A percentile compares a stretch with the other conserved stretches of the same genome.
phyloP scores from a whole-genome alignment of 257 asterid species.

The Ehretia macrophylla region DNA sequence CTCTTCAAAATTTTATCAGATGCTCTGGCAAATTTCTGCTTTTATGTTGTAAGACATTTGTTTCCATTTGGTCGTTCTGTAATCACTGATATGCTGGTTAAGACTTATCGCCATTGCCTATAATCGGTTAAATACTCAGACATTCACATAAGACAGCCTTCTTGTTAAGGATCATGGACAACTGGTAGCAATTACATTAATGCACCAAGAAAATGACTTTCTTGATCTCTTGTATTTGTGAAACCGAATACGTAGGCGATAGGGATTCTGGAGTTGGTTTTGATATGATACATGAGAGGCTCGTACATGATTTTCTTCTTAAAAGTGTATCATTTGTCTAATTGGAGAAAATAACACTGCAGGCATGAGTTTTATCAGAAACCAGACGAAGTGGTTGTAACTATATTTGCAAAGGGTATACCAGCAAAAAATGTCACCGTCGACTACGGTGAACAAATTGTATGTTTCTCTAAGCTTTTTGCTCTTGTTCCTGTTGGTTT shows the following conservation, averaged over 20 bases:
- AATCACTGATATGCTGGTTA: too few relatives aligned
- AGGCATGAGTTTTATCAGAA: slow-evolving; percentile 95
- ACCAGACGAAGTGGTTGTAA: slow-evolving; percentile 92
- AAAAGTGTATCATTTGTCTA: background rate
- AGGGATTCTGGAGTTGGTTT: background rate
- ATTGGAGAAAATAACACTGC: slow-evolving; percentile 9
- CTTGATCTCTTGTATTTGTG: too few relatives aligned
- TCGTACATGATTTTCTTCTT: background rate
- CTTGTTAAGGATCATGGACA: too few relatives aligned
- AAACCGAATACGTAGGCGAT: too few relatives aligned
- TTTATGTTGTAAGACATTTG: too few relatives aligned
- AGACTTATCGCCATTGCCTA: too few relatives aligned
- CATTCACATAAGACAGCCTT: too few relatives aligned
- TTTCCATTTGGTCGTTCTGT: too few relatives aligned
- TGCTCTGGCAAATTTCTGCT: background rate
- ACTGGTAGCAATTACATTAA: too few relatives aligned
- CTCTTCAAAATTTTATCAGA: background rate
- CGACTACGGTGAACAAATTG: slow-evolving; percentile 95
- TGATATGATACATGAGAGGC: background rate
- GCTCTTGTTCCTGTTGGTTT: background rate
- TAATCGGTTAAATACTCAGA: too few relatives aligned
- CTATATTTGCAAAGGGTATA: slow-evolving; percentile 86
- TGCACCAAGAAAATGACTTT: too few relatives aligned
- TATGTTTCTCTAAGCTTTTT: slow-evolving; percentile 25
- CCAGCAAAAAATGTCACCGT: slow-evolving; percentile 53